Evolutionary conservation across 2,329 filamentous ascomycete species (phyloP).

Genomic region (Ophiostoma ulmi): DNA sequence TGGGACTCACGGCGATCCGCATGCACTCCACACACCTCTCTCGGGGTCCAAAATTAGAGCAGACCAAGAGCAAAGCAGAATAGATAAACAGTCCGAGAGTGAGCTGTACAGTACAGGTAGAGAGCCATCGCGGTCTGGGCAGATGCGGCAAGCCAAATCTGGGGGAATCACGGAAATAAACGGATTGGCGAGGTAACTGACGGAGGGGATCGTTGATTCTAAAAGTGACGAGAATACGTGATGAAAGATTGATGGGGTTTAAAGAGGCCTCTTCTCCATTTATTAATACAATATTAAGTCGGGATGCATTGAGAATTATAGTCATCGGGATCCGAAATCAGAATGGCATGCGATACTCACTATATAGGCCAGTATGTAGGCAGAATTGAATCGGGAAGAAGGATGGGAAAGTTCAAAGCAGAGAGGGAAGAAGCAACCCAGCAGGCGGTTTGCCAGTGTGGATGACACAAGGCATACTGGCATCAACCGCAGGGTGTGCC

Average conservation of each 20-base stretch:
- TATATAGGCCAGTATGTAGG: neutral
- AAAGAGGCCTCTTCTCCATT: neutral
- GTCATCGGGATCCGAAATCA: neutral
- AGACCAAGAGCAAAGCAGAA: neutral
- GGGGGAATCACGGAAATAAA: neutral
- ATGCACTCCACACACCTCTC: constrained; percentile 13
- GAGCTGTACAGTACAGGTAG: neutral
- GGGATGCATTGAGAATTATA: neutral
- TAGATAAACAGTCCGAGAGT: neutral
- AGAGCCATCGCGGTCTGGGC: neutral
- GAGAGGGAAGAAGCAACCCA: neutral
- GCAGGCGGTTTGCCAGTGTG: neutral
- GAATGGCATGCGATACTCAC: neutral
- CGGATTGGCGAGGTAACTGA: neutral
- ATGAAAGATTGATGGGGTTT: neutral
- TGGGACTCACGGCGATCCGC: constrained; percentile 6
- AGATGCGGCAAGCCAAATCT: neutral
- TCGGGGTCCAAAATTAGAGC: neutral
- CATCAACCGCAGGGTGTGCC: neutral
- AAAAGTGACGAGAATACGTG: neutral
- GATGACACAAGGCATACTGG: constrained; percentile 1
- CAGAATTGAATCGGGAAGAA: neutral
- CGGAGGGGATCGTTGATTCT: neutral
- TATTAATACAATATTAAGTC: neutral
- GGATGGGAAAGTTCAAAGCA: neutral